phyloP scores from a whole-genome alignment of 768 basidiomycete species.

The Rubroboletus satanas region DNA sequence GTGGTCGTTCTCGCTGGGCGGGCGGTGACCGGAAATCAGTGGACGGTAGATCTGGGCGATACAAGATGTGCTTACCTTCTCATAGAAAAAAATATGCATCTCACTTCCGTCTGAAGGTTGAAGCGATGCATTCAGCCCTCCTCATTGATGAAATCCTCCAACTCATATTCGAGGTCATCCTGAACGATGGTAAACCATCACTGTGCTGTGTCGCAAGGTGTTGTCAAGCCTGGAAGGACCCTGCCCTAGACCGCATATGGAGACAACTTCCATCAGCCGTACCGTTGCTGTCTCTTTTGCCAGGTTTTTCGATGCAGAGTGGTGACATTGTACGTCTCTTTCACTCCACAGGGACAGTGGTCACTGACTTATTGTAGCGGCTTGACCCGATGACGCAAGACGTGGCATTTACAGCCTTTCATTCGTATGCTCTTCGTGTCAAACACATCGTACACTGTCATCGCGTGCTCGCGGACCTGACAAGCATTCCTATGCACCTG shows the following conservation, averaged over 20 bases:
- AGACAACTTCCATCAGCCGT: slow-evolving; percentile 36
- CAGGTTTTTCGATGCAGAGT: slow-evolving; percentile 12
- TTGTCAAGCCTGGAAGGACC: slow-evolving; percentile 47
- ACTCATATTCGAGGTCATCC: slow-evolving; percentile 36
- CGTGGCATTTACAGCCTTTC: slow-evolving; percentile 5
- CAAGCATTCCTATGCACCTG: slow-evolving; percentile 1
- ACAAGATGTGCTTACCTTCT: slow-evolving; percentile 6
- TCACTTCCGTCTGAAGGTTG: background rate
- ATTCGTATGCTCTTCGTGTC: slow-evolving; percentile 25
- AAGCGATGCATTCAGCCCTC: slow-evolving; percentile 42
- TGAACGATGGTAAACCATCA: slow-evolving; percentile 26
- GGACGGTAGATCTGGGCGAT: background rate
- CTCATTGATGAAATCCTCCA: slow-evolving; percentile 50
- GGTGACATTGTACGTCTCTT: slow-evolving; percentile 12
- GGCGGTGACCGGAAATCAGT: background rate
- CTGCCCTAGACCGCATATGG: slow-evolving; percentile 48
- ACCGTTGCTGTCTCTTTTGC: slow-evolving; percentile 39
- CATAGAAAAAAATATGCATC: background rate
- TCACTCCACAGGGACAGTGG: background rate
- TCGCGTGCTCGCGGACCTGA: slow-evolving; percentile 7
- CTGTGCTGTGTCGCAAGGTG: slow-evolving; percentile 38
- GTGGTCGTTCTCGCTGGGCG: background rate
- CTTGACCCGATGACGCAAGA: slow-evolving; percentile 4
- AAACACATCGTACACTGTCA: slow-evolving; percentile 23
- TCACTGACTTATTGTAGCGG: slow-evolving; percentile 8